A percentile compares a stretch with the other conserved stretches of the same genome.
Evolutionary conservation across 139 green algal genomes (phyloP).

Genomic region (Gonium pectorale): DNA sequence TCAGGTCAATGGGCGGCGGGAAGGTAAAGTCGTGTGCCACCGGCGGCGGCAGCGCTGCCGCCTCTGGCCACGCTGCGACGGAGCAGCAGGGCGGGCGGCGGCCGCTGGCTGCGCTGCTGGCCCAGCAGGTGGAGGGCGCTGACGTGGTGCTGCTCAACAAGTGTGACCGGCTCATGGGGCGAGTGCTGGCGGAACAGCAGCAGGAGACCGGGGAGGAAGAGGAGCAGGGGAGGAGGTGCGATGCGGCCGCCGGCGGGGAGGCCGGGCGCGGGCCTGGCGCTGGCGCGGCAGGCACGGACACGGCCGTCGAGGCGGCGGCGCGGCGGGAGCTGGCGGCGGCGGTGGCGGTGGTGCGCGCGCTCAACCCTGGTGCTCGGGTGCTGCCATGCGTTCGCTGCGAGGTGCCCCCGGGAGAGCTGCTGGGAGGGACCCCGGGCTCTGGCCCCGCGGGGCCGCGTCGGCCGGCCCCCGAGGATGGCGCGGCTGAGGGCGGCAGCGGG

Average conservation of each 20-base stretch:
- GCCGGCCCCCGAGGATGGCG: not conserved
- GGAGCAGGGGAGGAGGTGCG: too few species aligned
- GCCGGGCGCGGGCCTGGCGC: too few species aligned
- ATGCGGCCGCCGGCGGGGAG: not conserved
- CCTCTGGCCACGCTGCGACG: too few species aligned
- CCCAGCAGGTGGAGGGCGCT: slow-evolving; percentile 21
- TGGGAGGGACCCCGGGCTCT: not conserved
- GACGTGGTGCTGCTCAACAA: slow-evolving; percentile 46
- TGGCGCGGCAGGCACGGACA: not conserved
- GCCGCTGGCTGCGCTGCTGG: slow-evolving; percentile 8
- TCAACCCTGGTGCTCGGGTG: slow-evolving; percentile 22
- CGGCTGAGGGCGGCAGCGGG: not conserved
- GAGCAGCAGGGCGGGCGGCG: not conserved
- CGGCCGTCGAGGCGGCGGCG: not conserved
- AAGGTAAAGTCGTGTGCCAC: too few species aligned
- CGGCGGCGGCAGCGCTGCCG: too few species aligned
- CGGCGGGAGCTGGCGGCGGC: not conserved
- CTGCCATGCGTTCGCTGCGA: not conserved
- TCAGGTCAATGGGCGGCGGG: too few species aligned
- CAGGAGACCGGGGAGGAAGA: not conserved
- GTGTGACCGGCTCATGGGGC: slow-evolving; percentile 20
- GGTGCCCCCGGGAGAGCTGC: not conserved
- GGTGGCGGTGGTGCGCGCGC: slow-evolving; percentile 5
- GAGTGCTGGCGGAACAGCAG: not conserved
- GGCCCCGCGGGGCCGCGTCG: not conserved